Conservation (phyloP, 768 basidiomycete genomes). For the Antrodiella citrinella region DNA sequence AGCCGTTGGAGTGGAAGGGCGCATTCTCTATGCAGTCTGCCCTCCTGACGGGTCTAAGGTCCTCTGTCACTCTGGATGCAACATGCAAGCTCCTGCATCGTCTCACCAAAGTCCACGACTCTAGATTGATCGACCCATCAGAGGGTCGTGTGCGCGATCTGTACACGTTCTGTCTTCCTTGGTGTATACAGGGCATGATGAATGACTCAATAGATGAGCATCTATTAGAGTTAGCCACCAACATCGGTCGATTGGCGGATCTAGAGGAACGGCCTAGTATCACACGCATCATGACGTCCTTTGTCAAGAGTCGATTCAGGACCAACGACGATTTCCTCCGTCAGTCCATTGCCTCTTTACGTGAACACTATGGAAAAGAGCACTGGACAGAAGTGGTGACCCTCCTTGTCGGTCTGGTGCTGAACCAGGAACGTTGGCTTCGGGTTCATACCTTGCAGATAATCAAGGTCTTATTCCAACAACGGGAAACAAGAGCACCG, state of each 20-base stretch:
- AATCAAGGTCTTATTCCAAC: conserved; percentile 82
- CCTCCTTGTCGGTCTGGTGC: conserved; percentile 75
- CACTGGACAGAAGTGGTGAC: conserved; percentile 79
- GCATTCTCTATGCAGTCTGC: conserved; percentile 57
- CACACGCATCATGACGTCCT: conserved; percentile 82
- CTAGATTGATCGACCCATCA: conserved; percentile 61
- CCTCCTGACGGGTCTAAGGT: conserved; percentile 72
- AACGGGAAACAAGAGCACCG: conserved; percentile 68
- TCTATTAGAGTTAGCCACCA: conserved; percentile 63
- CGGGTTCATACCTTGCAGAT: conserved; percentile 80
- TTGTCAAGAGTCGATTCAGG: conserved; percentile 79
- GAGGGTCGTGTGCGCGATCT: conserved; percentile 71
- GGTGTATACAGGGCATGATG: conserved; percentile 78
- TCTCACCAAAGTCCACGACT: conserved; percentile 52
- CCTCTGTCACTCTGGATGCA: conserved; percentile 55
- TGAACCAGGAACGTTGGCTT: conserved; percentile 79
- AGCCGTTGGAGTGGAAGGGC: conserved; percentile 67
- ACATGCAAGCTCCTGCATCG: conserved; percentile 64
- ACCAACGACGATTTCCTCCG: conserved; percentile 91
- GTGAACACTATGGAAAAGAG: conserved; percentile 74
- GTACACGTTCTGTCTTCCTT: conserved; percentile 77
- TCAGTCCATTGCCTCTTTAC: conserved; percentile 76
- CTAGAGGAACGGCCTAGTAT: conserved; percentile 71
- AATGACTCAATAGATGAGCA: conserved; percentile 48
- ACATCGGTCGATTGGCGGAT: conserved; percentile 66